Percentiles rank a stretch among this genome's conserved stretches.
These are phyloP conservation scores for Helicocarpus griseus DNA, from an alignment of 2,329 filamentous ascomycete species.

Conservation along the genomic window DNA sequence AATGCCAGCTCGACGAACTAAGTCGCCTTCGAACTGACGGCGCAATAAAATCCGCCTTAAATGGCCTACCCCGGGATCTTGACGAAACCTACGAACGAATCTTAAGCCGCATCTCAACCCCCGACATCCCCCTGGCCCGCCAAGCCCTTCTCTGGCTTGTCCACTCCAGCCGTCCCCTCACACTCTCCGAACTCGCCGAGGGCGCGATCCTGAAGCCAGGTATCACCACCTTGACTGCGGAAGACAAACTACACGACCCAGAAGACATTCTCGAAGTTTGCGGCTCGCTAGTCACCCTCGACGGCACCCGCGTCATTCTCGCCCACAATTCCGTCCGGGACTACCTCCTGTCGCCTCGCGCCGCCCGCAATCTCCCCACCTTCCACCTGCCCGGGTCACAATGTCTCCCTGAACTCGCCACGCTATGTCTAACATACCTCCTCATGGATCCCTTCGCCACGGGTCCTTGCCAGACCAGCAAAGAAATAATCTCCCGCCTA, in stretches of 20 bases:
- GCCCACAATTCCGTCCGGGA: constrained; percentile 5
- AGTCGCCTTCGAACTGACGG: constrained; percentile 1
- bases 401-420: constrained; percentile 4
- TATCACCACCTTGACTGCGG: background rate
- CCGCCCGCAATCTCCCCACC: background rate
- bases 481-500: constrained; percentile 1
- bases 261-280: constrained; percentile 4
- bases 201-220: background rate
- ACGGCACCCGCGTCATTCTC: background rate
- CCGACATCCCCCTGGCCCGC: constrained; percentile 1
- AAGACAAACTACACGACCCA: constrained; percentile 2
- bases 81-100: constrained; percentile 6
- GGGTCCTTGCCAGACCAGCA: background rate
- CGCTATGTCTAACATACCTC: constrained; percentile 4
- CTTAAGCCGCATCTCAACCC: background rate
- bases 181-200: constrained; percentile 1
- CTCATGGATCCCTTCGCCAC: background rate
- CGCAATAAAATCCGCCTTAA: constrained; percentile 2
- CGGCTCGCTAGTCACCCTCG: background rate
- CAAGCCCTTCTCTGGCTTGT: constrained; percentile 5
- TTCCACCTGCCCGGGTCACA: background rate
- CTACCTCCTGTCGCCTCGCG: constrained; percentile 1
- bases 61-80: constrained; percentile 1
- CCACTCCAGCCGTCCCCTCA: constrained; percentile 1
- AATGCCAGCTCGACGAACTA: constrained; percentile 6